Conservation (phyloP, 78 protist species). For the Speleostelium caveatum region DNA sequence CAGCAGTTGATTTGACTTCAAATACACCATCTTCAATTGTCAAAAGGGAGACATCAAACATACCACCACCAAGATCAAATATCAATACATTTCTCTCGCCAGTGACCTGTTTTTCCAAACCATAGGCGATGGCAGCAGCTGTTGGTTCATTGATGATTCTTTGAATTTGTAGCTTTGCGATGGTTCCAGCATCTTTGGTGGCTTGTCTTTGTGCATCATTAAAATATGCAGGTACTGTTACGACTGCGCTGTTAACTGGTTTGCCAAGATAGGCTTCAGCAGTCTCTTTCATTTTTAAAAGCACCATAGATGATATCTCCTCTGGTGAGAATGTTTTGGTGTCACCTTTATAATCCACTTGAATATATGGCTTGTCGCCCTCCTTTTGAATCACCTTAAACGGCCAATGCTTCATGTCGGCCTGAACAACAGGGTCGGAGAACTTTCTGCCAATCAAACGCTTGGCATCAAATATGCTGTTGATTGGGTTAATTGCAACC, state of each 20-base stretch:
- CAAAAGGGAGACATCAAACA: constrained; percentile 94
- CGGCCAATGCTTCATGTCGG: constrained; percentile 93
- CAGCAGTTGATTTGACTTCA: constrained; percentile 97
- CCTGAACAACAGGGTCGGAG: constrained; percentile 87
- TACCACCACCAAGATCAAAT: constrained; percentile 98
- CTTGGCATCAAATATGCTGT: constrained; percentile 98
- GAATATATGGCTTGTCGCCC: constrained; percentile 76
- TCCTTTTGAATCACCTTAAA: constrained; percentile 86
- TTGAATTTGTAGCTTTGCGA: constrained; percentile 91
- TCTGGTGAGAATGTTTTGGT: constrained; percentile 87
- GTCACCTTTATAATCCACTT: constrained; percentile 90
- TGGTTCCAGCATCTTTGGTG: constrained; percentile 98
- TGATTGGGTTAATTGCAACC: constrained; percentile 96
- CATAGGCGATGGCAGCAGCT: constrained; percentile 98
- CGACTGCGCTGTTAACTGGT: constrained; percentile 88
- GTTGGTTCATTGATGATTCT: constrained; percentile 98
- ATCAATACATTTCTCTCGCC: constrained; percentile 91
- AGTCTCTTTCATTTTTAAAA: constrained; percentile 93
- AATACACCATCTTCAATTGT: constrained; percentile 94
- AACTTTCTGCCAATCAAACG: constrained; percentile 93
- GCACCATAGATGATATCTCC: constrained; percentile 93
- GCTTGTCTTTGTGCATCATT: constrained; percentile 98
- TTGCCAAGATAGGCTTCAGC: constrained; percentile 94
- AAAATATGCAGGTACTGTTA: constrained; percentile 98
- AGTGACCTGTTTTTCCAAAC: constrained; percentile 89